These are phyloP conservation scores for Mychonastes homosphaera DNA, from an alignment of 139 green algal genomes.

Conservation along the genomic window DNA sequence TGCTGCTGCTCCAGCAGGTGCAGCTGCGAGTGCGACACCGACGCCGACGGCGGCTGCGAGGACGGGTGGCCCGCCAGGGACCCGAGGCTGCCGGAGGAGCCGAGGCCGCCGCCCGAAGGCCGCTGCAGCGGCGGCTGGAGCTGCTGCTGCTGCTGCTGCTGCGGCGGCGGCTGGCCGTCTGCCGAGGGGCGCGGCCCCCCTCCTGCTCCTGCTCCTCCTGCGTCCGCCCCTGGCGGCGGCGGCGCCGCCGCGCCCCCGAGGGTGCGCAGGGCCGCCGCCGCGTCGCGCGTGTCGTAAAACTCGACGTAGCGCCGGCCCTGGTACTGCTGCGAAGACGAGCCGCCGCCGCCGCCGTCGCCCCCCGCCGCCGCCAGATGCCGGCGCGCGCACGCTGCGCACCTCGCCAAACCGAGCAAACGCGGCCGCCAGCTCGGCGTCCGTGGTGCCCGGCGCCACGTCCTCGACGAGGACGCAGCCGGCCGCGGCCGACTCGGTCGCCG, in stretches of 20 bases:
- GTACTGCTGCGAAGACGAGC: no score
- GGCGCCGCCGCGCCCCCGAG: conserved; percentile 46
- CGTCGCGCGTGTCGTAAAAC: conserved; percentile 75
- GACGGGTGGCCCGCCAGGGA: no score
- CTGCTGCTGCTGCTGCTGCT: conserved; percentile 22
- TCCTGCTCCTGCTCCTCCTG: conserved; percentile 14
- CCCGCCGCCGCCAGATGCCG: conserved; percentile 28
- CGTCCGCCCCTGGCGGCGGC: not conserved
- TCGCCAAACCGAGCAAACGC: conserved; percentile 78
- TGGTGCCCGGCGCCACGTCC: conserved; percentile 56
- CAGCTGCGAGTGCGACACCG: no score
- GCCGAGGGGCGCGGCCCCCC: no score
- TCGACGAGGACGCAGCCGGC: conserved; percentile 77
- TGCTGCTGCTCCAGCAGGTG: no score
- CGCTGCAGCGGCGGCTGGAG: not conserved
- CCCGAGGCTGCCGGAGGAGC: not conserved
- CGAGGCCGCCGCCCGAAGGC: not conserved
- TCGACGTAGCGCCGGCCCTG: conserved; percentile 80
- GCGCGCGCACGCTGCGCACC: conserved; percentile 52
- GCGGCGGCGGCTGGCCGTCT: no score
- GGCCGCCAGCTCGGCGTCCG: conserved; percentile 56
- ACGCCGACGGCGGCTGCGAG: no score
- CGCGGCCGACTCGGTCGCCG: not conserved
- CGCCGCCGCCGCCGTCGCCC: no score
- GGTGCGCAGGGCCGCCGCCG: conserved; percentile 35